phyloP scores from a whole-genome alignment of 2,329 filamentous ascomycete species.

The Leptoxyphium fumago region DNA sequence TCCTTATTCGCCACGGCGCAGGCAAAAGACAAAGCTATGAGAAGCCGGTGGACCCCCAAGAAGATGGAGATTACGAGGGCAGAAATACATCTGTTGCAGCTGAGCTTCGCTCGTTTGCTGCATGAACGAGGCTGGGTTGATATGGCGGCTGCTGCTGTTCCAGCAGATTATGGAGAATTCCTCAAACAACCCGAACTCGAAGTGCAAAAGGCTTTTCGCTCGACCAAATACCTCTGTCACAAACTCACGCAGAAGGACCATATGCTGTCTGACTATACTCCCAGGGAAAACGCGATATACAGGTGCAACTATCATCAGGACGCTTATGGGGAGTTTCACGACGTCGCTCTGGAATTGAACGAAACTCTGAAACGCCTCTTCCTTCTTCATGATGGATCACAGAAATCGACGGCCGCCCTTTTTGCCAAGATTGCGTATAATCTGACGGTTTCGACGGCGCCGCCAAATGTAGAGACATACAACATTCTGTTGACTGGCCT shows the following conservation, averaged over 20 bases:
- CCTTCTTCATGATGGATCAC: slow-evolving; percentile 6
- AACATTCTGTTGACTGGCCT: slow-evolving; percentile 59
- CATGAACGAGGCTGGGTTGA: slow-evolving; percentile 5
- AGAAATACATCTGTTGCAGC: slow-evolving; percentile 25
- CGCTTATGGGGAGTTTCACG: slow-evolving; percentile 20
- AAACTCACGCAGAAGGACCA: neutral
- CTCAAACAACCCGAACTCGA: neutral
- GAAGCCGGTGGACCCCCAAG: slow-evolving; percentile 24
- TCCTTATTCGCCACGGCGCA: slow-evolving; percentile 28
- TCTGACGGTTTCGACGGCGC: slow-evolving; percentile 44
- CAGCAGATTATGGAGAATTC: slow-evolving; percentile 9
- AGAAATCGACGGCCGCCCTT: slow-evolving; percentile 8
- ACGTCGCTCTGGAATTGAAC: slow-evolving; percentile 13
- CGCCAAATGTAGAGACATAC: slow-evolving; percentile 52
- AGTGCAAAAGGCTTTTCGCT: neutral
- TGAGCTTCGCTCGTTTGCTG: slow-evolving; percentile 19
- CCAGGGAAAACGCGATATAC: neutral
- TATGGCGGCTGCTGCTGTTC: slow-evolving; percentile 11
- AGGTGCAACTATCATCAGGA: slow-evolving; percentile 24
- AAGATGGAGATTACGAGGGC: slow-evolving; percentile 29
- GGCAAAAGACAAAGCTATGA: slow-evolving; percentile 17
- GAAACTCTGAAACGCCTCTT: slow-evolving; percentile 11
- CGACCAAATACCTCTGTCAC: slow-evolving; percentile 1
- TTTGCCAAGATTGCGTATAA: slow-evolving; percentile 42
- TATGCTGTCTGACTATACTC: neutral